Conservation (phyloP, 805 yeast genomes). For the Ogataea angusta region DNA sequence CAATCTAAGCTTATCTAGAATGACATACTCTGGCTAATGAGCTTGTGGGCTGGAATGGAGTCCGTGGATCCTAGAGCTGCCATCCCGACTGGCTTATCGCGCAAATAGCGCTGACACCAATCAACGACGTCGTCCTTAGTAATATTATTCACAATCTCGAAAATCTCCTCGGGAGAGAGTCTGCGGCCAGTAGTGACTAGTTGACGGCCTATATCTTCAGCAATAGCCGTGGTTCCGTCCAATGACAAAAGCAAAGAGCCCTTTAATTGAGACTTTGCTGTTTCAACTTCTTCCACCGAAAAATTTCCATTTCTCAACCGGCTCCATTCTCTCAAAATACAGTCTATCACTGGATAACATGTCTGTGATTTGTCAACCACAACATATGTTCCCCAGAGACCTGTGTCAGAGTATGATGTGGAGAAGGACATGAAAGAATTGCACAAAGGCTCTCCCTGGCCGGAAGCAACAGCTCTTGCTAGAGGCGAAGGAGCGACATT, state of each 20-base stretch:
- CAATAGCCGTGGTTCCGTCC: constrained; percentile 93
- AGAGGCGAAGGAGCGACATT: constrained; percentile 86
- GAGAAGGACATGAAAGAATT: constrained; percentile 96
- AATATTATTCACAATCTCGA: constrained; percentile 71
- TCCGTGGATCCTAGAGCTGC: constrained; percentile 87
- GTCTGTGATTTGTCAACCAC: constrained; percentile 74
- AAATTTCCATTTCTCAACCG: constrained; percentile 77
- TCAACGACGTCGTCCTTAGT: constrained; percentile 73
- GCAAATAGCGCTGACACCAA: constrained; percentile 84
- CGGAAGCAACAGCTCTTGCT: constrained; percentile 52
- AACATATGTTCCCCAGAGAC: constrained; percentile 94
- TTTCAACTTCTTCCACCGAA: constrained; percentile 80
- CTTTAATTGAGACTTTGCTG: constrained; percentile 92
- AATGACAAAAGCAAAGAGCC: constrained; percentile 85
- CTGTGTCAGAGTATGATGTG: constrained; percentile 95
- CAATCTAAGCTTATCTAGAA: constrained; percentile 1
- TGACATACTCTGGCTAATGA: constrained; percentile 42
- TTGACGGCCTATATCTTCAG: constrained; percentile 98
- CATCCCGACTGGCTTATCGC: constrained; percentile 77
- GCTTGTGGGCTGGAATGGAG: constrained; percentile 64
- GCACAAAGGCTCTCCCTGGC: constrained; percentile 63
- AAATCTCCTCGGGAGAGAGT: constrained; percentile 70
- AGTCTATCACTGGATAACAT: constrained; percentile 65
- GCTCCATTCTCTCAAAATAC: constrained; percentile 83
- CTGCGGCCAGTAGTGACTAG: constrained; percentile 88